Percentiles rank a stretch among this genome's conserved stretches.
Conservation (phyloP, 495 filamentous ascomycete species). For the Penicillium antarcticum region DNA sequence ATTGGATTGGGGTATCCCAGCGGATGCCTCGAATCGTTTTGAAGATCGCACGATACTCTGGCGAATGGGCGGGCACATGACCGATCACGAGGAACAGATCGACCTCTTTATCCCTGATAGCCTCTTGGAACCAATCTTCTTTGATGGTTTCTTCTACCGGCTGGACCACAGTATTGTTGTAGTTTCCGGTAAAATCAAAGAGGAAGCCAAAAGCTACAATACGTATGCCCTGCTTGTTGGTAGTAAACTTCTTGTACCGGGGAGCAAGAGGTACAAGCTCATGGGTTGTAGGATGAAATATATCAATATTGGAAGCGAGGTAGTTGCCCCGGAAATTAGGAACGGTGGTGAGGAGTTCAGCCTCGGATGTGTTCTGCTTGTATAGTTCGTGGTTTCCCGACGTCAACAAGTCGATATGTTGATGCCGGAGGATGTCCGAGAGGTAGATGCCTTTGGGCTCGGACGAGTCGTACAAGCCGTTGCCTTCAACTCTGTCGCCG, state of each 20-base stretch:
- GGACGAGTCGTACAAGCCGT: slow-evolving; percentile 92
- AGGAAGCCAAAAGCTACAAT: slow-evolving; percentile 90
- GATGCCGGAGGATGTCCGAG: slow-evolving; percentile 78
- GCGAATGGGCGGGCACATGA: slow-evolving; percentile 77
- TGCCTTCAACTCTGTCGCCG: slow-evolving; percentile 91
- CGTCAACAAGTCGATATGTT: slow-evolving; percentile 79
- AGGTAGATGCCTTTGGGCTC: slow-evolving; percentile 83
- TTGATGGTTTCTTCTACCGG: slow-evolving; percentile 74
- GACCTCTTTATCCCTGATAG: slow-evolving; percentile 71
- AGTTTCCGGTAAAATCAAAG: slow-evolving; percentile 87
- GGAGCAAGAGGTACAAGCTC: slow-evolving; percentile 73
- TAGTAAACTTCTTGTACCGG: slow-evolving; percentile 82
- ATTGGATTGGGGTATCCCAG: slow-evolving; percentile 81
- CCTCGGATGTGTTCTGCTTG: slow-evolving; percentile 66
- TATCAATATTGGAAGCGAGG: slow-evolving; percentile 89
- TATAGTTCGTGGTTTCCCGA: slow-evolving; percentile 97
- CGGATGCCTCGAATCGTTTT: slow-evolving; percentile 72
- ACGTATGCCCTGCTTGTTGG: slow-evolving; percentile 78
- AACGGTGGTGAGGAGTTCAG: slow-evolving; percentile 74
- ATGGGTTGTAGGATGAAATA: slow-evolving; percentile 66
- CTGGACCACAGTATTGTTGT: slow-evolving; percentile 83
- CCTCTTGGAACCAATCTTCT: slow-evolving; percentile 85
- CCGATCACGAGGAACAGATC: slow-evolving; percentile 88
- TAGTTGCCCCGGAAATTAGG: slow-evolving; percentile 75
- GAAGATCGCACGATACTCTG: slow-evolving; percentile 75